Evolutionary conservation across 306 rosid species (phyloP).

Genomic region (Quercus alba): DNA sequence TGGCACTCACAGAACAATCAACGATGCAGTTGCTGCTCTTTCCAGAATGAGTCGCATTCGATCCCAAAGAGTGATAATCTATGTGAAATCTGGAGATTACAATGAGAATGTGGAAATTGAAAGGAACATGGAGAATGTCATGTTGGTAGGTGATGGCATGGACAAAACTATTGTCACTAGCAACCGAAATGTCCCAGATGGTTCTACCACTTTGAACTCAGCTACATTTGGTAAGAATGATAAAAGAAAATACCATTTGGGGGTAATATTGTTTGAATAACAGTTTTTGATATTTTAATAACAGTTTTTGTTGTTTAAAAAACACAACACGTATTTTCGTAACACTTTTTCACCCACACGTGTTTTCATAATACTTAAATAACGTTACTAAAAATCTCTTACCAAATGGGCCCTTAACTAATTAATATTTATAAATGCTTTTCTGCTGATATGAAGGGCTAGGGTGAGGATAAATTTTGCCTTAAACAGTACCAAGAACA

Average conservation of each 20-base stretch:
- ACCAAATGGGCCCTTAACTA: no score
- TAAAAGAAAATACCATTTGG: no score
- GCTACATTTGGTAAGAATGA: slow-evolving; percentile 58
- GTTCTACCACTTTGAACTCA: slow-evolving; percentile 45
- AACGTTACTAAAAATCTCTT: no score
- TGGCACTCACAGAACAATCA: slow-evolving; percentile 45
- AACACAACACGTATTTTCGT: no score
- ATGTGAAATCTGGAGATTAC: slow-evolving; percentile 57
- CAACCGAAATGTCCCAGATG: slow-evolving; percentile 33
- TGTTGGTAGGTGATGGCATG: slow-evolving; percentile 79
- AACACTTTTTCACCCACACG: no score
- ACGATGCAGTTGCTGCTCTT: slow-evolving; percentile 43
- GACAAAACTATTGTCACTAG: slow-evolving; percentile 53
- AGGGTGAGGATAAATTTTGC: no score
- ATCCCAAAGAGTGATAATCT: slow-evolving; percentile 33
- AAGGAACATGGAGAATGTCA: slow-evolving; percentile 32
- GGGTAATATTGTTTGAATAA: no score
- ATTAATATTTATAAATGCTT: no score
- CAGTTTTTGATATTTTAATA: no score
- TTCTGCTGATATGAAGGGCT: no score
- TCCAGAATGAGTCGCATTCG: slow-evolving; percentile 28
- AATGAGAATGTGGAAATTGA: slow-evolving; percentile 52
- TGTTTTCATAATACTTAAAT: no score
- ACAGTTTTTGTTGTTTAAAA: no score
- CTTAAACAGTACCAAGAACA: neutral